Evolutionary conservation across 441 rosid species (phyloP).

Genomic region (Capsella rubella): DNA sequence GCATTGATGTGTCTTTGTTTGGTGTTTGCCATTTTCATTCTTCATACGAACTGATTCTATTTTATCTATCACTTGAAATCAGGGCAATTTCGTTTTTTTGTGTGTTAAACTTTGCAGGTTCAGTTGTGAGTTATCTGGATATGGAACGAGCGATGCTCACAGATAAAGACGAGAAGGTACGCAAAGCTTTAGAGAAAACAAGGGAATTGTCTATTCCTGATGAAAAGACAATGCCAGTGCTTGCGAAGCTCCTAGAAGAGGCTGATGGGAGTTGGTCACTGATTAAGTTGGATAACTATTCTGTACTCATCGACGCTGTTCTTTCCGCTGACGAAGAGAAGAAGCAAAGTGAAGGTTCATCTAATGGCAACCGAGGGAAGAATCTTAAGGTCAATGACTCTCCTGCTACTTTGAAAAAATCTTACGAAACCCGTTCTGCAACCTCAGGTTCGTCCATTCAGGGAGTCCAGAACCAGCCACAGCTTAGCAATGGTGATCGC

Average conservation of each 20-base stretch:
- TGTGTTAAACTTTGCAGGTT: constrained; percentile 29
- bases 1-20: constrained; percentile 1
- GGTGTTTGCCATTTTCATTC: not conserved
- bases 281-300: constrained; percentile 65
- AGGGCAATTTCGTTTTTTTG: not conserved
- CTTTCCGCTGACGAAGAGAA: constrained; percentile 52
- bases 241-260: constrained; percentile 52
- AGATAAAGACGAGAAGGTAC: not conserved
- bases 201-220: constrained; percentile 56
- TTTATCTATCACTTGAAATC: not conserved
- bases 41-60: not conserved
- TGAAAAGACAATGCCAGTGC: constrained; percentile 55
- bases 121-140: not conserved
- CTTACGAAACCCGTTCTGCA: constrained; percentile 34
- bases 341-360: not conserved
- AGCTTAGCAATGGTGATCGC: constrained; percentile 25
- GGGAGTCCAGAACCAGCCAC: constrained; percentile 28
- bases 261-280: constrained; percentile 60
- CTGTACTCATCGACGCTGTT: constrained; percentile 60
- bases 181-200: constrained; percentile 53
- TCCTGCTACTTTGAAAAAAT: not conserved
- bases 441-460: constrained; percentile 36
- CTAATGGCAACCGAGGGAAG: constrained; percentile 38
- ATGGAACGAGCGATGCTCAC: constrained; percentile 12
- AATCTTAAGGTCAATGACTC: constrained; percentile 14